Base-by-base conservation (phyloP, 192 early-diverging fungal species). In the Coemansia sp. region DNA sequence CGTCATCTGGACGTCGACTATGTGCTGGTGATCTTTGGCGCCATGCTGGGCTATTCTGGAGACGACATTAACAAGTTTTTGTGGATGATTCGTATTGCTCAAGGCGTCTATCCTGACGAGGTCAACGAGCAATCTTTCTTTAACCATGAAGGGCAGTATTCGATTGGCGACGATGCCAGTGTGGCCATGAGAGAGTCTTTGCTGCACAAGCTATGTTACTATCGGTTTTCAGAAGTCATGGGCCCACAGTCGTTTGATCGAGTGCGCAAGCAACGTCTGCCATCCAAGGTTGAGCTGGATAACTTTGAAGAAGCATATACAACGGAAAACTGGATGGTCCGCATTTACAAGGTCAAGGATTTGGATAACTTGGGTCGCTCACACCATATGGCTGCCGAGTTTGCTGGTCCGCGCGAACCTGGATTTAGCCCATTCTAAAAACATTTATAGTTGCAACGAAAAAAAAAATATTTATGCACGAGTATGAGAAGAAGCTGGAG, bases 21-120 rank as follows among this genome's bases (percentile, higher is more conserved):
- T 64, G 93, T 98, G 2, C 79, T 99, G 30, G 88, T 99, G 0
- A 88, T 99, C 42, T 99, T 98, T 76, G 97, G 97, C 54, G 95
- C 88, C 0, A 82, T 93, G 42, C 81, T 99, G 47, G 97, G 96
- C 6, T 99, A 99, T 72, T 94, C 92, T 18, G 97, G 97, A 16
- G 97, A 99, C 76, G 97, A 99, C 71, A 95, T 99, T 81, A 99
- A 99, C 85, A 99, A 99, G 80, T 99, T 96, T 81, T 60, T 99
- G 79, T 99, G 97, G 97, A 99, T 99, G 97, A 89, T 98, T 53
- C 87, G 97, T 48, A 99, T 99, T 70, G 94, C 91, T 0, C 91
- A 96, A 77, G 94, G 94, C 14, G 92, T 99, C 2, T 99, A 89
- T 70, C 97, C 97, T 0, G 86, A 97, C 44, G 86, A 95, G n/a